Conservation (phyloP, 345 rosid genomes). For the Citrus australasica region DNA sequence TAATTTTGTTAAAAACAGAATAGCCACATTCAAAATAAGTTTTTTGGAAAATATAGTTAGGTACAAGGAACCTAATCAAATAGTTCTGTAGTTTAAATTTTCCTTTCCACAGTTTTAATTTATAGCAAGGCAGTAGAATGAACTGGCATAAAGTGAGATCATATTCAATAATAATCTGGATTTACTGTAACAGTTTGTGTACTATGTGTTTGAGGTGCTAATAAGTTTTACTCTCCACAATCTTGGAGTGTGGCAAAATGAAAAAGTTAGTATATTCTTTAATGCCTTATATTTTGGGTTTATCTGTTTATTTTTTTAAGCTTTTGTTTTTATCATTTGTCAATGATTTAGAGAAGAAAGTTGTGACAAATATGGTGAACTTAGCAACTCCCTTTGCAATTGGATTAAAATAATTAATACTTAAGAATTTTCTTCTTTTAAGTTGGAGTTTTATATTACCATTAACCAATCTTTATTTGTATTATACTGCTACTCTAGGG, state of each 20-base stretch:
- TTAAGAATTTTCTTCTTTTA: too few species aligned
- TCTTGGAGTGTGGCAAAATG: background rate
- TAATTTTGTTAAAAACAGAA: too few species aligned
- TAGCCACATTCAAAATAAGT: too few species aligned
- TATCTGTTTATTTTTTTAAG: background rate
- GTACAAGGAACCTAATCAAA: too few species aligned
- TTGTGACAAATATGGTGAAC: background rate
- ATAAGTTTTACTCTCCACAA: background rate
- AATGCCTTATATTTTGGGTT: background rate
- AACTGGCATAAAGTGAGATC: too few species aligned
- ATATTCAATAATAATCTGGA: background rate
- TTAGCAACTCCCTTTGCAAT: background rate
- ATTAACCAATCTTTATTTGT: background rate
- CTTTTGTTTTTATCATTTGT: background rate
- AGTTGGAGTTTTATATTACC: background rate
- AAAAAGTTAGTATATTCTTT: background rate
- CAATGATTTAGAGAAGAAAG: background rate
- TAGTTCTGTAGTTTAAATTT: too few species aligned
- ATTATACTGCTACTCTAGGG: background rate
- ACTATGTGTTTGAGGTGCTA: background rate
- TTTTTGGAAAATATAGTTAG: too few species aligned
- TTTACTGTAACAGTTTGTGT: background rate
- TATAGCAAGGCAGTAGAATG: too few species aligned
- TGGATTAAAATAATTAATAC: background rate
- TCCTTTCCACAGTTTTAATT: too few species aligned